A percentile compares a stretch with the other conserved stretches of the same genome.
Conservation (phyloP, 371 early-diverging fungal species). For the Mucor plumbeus region DNA sequence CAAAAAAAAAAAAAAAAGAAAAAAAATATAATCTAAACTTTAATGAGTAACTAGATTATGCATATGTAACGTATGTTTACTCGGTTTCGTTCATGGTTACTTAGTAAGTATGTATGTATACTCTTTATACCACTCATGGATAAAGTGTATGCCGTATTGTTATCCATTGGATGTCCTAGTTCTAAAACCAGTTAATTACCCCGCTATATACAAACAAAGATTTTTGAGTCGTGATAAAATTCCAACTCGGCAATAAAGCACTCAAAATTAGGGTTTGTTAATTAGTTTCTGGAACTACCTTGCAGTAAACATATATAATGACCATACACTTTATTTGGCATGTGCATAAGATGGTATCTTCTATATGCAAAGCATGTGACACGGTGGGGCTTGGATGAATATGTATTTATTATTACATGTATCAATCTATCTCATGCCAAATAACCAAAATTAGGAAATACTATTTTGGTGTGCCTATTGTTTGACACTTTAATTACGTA, state of each 20-base stretch:
- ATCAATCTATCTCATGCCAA: too few species aligned
- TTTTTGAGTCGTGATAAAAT: background rate
- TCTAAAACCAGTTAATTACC: background rate
- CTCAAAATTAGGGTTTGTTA: background rate
- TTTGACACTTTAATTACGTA: too few species aligned
- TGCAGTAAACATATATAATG: background rate
- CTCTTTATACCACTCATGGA: background rate
- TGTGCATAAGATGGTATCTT: background rate
- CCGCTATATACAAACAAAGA: background rate
- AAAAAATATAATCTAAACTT: too few species aligned
- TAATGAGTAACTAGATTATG: too few species aligned
- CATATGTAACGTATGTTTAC: too few species aligned
- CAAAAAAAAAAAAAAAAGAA: too few species aligned
- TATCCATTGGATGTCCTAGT: background rate
- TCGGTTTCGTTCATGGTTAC: too few species aligned
- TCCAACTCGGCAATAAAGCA: background rate
- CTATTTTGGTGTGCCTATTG: too few species aligned
- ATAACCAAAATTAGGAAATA: too few species aligned
- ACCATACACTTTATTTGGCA: background rate
- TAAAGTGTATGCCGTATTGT: background rate
- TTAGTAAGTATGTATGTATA: too few species aligned
- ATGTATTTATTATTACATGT: background rate
- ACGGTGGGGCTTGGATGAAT: background rate
- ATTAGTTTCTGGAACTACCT: background rate
- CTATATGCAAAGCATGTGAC: background rate